These are phyloP conservation scores for Polygonum maritimum DNA, from an alignment of 148 eudicot species.

Conservation along the genomic window DNA sequence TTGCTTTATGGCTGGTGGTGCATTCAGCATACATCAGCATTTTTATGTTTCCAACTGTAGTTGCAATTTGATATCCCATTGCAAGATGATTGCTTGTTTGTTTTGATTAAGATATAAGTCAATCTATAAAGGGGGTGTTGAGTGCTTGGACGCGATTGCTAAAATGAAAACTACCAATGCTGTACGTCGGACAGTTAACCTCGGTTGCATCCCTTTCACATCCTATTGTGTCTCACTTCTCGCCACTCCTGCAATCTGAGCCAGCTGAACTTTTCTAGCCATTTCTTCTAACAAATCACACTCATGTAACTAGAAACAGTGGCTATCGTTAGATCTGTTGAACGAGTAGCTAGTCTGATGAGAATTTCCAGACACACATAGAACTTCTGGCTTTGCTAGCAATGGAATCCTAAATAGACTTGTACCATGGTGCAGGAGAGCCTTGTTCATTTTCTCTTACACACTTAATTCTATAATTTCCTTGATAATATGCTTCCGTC, in stretches of 20 bases:
- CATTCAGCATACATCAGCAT: background rate
- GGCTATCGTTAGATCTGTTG: background rate
- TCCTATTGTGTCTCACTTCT: too few species aligned
- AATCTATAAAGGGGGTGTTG: background rate
- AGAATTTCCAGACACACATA: background rate
- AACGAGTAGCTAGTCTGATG: background rate
- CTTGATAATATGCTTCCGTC: background rate
- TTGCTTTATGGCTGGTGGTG: background rate
- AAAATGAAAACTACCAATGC: background rate
- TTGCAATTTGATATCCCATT: background rate
- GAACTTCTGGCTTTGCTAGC: background rate
- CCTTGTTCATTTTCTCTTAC: background rate
- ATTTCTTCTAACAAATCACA: background rate
- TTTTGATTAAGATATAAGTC: background rate
- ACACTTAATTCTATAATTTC: background rate
- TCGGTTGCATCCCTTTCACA: too few species aligned
- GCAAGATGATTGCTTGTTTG: background rate
- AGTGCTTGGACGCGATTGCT: background rate
- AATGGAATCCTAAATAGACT: background rate
- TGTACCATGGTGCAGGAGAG: background rate
- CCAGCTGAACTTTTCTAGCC: background rate
- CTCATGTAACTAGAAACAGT: background rate
- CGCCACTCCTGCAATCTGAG: background rate
- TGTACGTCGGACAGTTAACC: too few species aligned
- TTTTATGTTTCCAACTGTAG: background rate